Conservation (phyloP, 768 basidiomycete species). For the Lactifluus hygrophoroides region DNA sequence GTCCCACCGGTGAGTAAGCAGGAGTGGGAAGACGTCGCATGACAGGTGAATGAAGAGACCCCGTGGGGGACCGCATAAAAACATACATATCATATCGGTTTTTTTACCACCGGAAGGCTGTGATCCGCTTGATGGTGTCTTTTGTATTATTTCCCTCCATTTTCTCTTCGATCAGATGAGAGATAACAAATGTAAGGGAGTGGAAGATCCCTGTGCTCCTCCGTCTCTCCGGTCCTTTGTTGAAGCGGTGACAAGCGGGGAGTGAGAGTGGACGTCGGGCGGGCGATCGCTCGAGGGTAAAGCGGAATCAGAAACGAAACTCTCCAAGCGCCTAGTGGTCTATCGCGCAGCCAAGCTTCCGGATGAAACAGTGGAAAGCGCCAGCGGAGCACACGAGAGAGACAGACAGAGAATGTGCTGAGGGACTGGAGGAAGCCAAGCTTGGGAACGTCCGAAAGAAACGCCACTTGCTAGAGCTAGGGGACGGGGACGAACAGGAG, state of each 20-base stretch:
- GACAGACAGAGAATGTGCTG: neutral
- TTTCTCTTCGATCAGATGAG: neutral
- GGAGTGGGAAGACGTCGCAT: neutral
- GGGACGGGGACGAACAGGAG: neutral
- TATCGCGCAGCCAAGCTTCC: conserved; percentile 14
- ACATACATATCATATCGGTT: neutral
- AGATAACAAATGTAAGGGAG: too few relatives aligned
- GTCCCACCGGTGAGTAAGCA: neutral
- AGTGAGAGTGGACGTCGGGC: neutral
- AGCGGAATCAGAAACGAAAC: neutral
- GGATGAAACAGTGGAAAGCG: conserved; percentile 10
- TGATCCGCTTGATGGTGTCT: neutral
- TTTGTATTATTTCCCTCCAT: neutral
- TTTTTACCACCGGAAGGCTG: conserved; percentile 2
- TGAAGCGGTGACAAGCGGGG: too few relatives aligned
- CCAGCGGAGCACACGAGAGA: neutral
- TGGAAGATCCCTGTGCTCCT: neutral
- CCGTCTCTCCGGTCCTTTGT: neutral
- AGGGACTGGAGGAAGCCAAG: too few relatives aligned
- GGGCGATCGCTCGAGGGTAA: neutral
- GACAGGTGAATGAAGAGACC: neutral
- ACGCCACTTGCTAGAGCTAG: neutral
- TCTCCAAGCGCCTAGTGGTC: neutral
- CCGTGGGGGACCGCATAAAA: neutral
- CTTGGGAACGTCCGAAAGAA: conserved; percentile 3